A percentile compares a stretch with the other conserved stretches of the same genome.
Conservation (phyloP, 176 grass and related monocot genomes). For the Luzula sylvatica region DNA sequence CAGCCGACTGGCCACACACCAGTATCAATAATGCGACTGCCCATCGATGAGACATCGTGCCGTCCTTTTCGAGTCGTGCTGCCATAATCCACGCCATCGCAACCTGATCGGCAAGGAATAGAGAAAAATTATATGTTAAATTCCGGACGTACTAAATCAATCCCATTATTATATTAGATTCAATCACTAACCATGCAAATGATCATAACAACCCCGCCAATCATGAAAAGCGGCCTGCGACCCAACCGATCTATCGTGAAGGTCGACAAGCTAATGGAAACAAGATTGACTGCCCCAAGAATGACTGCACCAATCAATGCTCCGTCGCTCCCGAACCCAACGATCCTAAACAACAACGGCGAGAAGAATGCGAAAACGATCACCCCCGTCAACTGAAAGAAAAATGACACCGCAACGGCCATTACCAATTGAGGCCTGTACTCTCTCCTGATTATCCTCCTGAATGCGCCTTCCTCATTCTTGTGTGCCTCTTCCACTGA, state of each 20-base stretch:
- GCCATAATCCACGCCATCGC: slow-evolving; percentile 15
- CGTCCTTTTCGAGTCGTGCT: slow-evolving; percentile 1
- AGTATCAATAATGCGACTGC: slow-evolving; percentile 13
- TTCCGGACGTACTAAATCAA: no score
- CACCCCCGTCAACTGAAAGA: slow-evolving; percentile 11
- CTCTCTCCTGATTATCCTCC: slow-evolving; percentile 8
- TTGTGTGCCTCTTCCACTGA: slow-evolving; percentile 19
- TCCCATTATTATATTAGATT: neutral
- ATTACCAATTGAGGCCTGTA: slow-evolving; percentile 8
- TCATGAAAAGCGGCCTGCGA: slow-evolving; percentile 3
- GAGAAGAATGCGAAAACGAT: slow-evolving; percentile 15
- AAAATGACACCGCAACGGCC: neutral
- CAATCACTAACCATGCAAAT: neutral
- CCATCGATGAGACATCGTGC: neutral
- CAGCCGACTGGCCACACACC: neutral
- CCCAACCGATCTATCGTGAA: slow-evolving; percentile 14
- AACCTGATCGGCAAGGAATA: no score
- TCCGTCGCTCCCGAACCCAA: slow-evolving; percentile 9
- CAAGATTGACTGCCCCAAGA: slow-evolving; percentile 11
- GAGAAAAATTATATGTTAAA: no score
- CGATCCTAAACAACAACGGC: slow-evolving; percentile 5
- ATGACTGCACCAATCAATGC: slow-evolving; percentile 9
- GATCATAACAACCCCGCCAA: slow-evolving; percentile 6
- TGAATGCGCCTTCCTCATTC: slow-evolving; percentile 37
- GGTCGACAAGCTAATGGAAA: neutral